A percentile compares a stretch with the other conserved stretches of the same genome.
phyloP scores from a whole-genome alignment of 768 basidiomycete genomes.

The Phallus indusiatus region DNA sequence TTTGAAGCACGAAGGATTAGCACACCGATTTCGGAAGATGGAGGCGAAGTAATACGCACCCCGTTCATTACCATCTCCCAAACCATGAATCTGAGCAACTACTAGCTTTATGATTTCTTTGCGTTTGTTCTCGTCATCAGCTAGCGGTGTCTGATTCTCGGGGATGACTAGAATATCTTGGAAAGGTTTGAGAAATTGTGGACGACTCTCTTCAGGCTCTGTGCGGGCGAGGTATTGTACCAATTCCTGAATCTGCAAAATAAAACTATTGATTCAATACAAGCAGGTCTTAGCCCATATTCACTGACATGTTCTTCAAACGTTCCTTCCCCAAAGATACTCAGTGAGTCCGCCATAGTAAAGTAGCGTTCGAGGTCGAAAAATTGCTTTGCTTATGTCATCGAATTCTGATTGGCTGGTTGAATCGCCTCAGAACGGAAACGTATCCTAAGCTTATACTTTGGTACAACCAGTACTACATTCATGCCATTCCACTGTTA shows the following conservation, averaged over 20 bases:
- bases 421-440: too few species aligned
- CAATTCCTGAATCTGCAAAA: slow-evolving; percentile 75
- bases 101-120: slow-evolving; percentile 51
- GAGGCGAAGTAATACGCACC: slow-evolving; percentile 41
- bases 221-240: slow-evolving; percentile 63
- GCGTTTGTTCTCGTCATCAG: slow-evolving; percentile 44
- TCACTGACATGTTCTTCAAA: slow-evolving; percentile 70
- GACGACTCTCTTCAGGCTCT: slow-evolving; percentile 59
- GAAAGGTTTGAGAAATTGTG: slow-evolving; percentile 54
- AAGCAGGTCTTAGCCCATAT: background rate
- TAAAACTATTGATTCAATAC: background rate
- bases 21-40: background rate
- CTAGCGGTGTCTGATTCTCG: slow-evolving; percentile 43
- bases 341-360: slow-evolving; percentile 70
- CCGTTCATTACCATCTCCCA: slow-evolving; percentile 72
- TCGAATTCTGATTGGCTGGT: too few species aligned
- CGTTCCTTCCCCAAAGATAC: slow-evolving; percentile 81
- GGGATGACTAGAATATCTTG: slow-evolving; percentile 44
- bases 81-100: slow-evolving; percentile 48
- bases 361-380: too few species aligned
- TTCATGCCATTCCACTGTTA: too few species aligned
- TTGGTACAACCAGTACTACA: background rate
- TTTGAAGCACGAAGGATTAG: slow-evolving; percentile 7
- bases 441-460: too few species aligned
- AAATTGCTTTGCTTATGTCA: slow-evolving; percentile 1